Conservation (phyloP, 345 rosid species). For the Eucalyptus erythrocorys region DNA sequence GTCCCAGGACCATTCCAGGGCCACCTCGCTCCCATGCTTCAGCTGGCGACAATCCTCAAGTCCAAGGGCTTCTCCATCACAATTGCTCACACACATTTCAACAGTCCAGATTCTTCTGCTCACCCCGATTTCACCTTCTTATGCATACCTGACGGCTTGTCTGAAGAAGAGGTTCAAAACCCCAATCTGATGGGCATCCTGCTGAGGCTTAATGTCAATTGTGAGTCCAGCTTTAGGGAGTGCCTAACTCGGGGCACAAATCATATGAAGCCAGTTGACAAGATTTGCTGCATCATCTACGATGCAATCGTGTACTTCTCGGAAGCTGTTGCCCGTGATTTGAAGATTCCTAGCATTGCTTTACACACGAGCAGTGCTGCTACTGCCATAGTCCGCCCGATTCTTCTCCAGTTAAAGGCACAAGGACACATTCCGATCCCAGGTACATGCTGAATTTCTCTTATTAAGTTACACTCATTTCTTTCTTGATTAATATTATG, state of each 20-base stretch:
- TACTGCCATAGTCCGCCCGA: slow-evolving; percentile 3
- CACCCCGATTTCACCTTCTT: slow-evolving; percentile 26
- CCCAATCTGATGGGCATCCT: not conserved
- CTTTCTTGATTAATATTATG: not conserved
- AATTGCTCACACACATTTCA: slow-evolving; percentile 21
- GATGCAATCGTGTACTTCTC: slow-evolving; percentile 36
- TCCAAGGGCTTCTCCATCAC: slow-evolving; percentile 49
- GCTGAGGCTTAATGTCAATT: slow-evolving; percentile 13
- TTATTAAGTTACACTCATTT: not conserved
- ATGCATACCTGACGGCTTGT: slow-evolving; percentile 16
- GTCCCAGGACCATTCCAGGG: slow-evolving; percentile 57
- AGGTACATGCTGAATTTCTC: slow-evolving; percentile 4
- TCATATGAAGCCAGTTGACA: not conserved
- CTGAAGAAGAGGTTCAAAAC: not conserved
- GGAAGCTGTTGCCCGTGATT: slow-evolving; percentile 11
- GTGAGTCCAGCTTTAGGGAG: slow-evolving; percentile 13
- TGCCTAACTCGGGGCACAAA: not conserved
- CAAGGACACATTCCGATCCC: slow-evolving; percentile 11
- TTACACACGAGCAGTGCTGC: slow-evolving; percentile 16
- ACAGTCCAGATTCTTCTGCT: slow-evolving; percentile 13
- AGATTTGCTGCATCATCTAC: slow-evolving; percentile 27
- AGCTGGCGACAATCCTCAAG: slow-evolving; percentile 41
- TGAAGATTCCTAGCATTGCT: slow-evolving; percentile 31
- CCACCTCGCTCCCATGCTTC: slow-evolving; percentile 68
- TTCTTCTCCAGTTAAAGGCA: not conserved